phyloP scores from a whole-genome alignment of 1,139 yeast genomes.

The Sugiyamaella sp. region DNA sequence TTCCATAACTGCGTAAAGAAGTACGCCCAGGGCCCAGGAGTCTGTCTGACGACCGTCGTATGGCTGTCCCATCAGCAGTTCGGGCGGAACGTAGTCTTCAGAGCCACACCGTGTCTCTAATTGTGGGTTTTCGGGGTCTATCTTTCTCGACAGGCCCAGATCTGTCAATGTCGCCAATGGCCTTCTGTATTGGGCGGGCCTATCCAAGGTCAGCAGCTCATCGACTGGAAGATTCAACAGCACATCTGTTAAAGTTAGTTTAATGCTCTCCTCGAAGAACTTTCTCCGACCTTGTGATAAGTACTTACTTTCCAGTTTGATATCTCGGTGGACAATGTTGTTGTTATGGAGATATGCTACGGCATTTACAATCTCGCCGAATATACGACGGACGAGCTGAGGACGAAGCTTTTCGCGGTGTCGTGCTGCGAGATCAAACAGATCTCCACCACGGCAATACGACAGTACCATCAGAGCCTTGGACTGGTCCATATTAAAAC shows the following conservation, averaged over 20 bases:
- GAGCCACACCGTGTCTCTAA: slow-evolving; percentile 91
- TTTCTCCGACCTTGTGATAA: too few species aligned
- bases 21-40: slow-evolving; percentile 92
- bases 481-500: slow-evolving; percentile 39
- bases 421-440: slow-evolving; percentile 63
- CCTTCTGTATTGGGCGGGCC: slow-evolving; percentile 29
- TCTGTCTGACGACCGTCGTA: slow-evolving; percentile 91
- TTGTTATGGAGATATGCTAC: slow-evolving; percentile 71
- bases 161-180: slow-evolving; percentile 74
- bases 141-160: slow-evolving; percentile 78
- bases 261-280: neutral
- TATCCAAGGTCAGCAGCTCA: slow-evolving; percentile 38
- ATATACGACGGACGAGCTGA: slow-evolving; percentile 57
- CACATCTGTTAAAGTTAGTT: slow-evolving; percentile 44
- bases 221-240: slow-evolving; percentile 51
- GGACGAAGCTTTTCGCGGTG: slow-evolving; percentile 48
- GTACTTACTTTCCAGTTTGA: slow-evolving; percentile 70
- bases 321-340: slow-evolving; percentile 79
- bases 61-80: slow-evolving; percentile 81
- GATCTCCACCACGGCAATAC: slow-evolving; percentile 81
- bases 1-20: slow-evolving; percentile 81
- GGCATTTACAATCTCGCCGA: slow-evolving; percentile 69
- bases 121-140: slow-evolving; percentile 60
- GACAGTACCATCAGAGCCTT: slow-evolving; percentile 63
- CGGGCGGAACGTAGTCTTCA: slow-evolving; percentile 95